Percentiles rank a stretch among this genome's conserved stretches.
phyloP scores from a whole-genome alignment of 2,329 filamentous ascomycete genomes.

The Periconia macrospinosa region DNA sequence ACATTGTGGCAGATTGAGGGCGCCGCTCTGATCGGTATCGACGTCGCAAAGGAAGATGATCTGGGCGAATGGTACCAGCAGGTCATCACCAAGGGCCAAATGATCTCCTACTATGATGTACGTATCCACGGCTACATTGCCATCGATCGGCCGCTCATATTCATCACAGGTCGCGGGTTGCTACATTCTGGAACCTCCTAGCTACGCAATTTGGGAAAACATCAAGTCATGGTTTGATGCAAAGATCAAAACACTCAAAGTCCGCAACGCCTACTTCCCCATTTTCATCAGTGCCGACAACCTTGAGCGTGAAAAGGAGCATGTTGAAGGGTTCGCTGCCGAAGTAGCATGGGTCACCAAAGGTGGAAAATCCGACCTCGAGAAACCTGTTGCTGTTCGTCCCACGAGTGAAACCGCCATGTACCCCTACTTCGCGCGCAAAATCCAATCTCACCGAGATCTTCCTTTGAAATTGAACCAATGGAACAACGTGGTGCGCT shows the following conservation, averaged over 20 bases:
- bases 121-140: constrained; percentile 53
- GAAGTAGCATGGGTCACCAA: constrained; percentile 89
- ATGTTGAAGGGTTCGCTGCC: constrained; percentile 96
- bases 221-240: constrained; percentile 62
- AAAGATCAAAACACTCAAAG: constrained; percentile 84
- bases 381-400: constrained; percentile 73
- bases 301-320: constrained; percentile 83
- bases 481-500: constrained; percentile 94
- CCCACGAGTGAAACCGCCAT: constrained; percentile 78
- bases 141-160: constrained; percentile 3
- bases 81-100: constrained; percentile 92
- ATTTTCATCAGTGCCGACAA: constrained; percentile 85
- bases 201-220: constrained; percentile 69
- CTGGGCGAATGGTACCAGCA: constrained; percentile 97
- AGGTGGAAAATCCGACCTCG: constrained; percentile 88
- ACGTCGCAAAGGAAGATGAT: constrained; percentile 80
- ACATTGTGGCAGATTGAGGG: constrained; percentile 54
- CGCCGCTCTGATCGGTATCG: constrained; percentile 79
- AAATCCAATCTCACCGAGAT: constrained; percentile 95
- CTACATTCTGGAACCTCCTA: constrained; percentile 59
- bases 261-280: constrained; percentile 95
- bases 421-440: constrained; percentile 95
- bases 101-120: constrained; percentile 98
- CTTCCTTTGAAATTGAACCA: constrained; percentile 93
- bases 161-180: constrained; percentile 30